A percentile compares a stretch with the other conserved stretches of the same genome.
Evolutionary conservation across 805 yeast species (phyloP).

Genomic region (Yamadazyma sp.): DNA sequence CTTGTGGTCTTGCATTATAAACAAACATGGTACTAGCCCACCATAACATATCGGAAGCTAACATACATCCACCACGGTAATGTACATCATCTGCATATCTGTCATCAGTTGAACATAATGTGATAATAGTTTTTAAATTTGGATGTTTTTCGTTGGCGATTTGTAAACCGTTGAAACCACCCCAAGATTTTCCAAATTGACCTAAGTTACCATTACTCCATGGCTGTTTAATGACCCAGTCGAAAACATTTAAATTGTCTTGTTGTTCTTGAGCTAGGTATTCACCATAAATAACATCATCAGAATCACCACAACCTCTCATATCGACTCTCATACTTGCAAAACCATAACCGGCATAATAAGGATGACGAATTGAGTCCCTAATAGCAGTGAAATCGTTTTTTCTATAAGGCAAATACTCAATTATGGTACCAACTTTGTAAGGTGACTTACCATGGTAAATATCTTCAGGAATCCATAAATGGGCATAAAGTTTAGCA

Average conservation of each 20-base stretch:
- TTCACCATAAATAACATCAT: slow-evolving; percentile 39
- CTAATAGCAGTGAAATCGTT: slow-evolving; percentile 43
- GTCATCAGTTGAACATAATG: slow-evolving; percentile 47
- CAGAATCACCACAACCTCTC: slow-evolving; percentile 46
- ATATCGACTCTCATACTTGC: slow-evolving; percentile 45
- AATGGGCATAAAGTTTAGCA: slow-evolving; percentile 33
- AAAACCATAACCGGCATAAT: slow-evolving; percentile 45
- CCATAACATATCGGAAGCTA: slow-evolving; percentile 48
- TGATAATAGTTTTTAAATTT: slow-evolving; percentile 40
- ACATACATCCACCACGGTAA: slow-evolving; percentile 44
- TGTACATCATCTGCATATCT: slow-evolving; percentile 49
- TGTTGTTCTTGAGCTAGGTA: slow-evolving; percentile 43
- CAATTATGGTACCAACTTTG: slow-evolving; percentile 38
- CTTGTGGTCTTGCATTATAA: slow-evolving; percentile 46
- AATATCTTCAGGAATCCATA: slow-evolving; percentile 38
- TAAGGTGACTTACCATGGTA: slow-evolving; percentile 19
- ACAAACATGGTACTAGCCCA: slow-evolving; percentile 48
- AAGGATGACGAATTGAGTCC: slow-evolving; percentile 45
- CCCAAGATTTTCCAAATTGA: slow-evolving; percentile 51
- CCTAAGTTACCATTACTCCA: slow-evolving; percentile 48
- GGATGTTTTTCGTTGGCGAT: slow-evolving; percentile 47
- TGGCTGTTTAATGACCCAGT: slow-evolving; percentile 36
- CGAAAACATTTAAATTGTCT: slow-evolving; percentile 41
- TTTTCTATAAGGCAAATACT: slow-evolving; percentile 46
- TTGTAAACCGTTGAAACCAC: slow-evolving; percentile 46